Base-by-base conservation (phyloP, 108 stramenopile genomes). In the Conticribra guillardii region DNA sequence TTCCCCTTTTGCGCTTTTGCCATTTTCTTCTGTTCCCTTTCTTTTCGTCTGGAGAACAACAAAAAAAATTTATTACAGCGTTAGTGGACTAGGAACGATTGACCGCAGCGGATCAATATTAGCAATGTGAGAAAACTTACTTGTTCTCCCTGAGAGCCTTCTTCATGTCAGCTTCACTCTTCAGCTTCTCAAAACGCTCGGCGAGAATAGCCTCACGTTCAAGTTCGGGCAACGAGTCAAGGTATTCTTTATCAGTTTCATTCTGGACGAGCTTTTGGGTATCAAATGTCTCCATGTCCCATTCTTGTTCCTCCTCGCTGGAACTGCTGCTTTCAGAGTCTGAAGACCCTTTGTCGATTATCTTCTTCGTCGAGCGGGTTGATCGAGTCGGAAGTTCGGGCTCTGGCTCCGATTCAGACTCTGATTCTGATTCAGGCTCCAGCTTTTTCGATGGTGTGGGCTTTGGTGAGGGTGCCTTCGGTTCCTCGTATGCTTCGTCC, bases 171-270 rank as follows among this genome's bases (percentile, higher is more conserved):
- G 81, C 84, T 26, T 88, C 84, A 47, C 73, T 81, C 76, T 95
- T 95, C 23, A 90, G 78, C 60, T 92, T 84, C 68, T 95, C 94
- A 73, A 93, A 95, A 28, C 94, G 87, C 46, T 95, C 90, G 14
- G 82, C 94, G 1, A 95, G 65, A 64, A 91, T 91, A 46, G 89
- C 87, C 82, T 95, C 94, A 70, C 94, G 89, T 59, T 95, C 94
- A 17, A 95, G 48, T 64, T 95, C 94, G 8, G 91, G 87, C 45
- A 95, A 49, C 24, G 84, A 80, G 50, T 95, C 90, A 8, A 95
- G 75, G 76, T 86, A 79, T 63, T 92, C 92, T 33, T 82, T 84
- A 75, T 95, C 94, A 4, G 72, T 90, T 21, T 91, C 91, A 58
- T 87, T 84, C 67, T 87, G 70, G 28, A 95, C 76, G 21, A 95